Base-by-base conservation (phyloP, 306 rosid genomes). In the Cajanus cajan region DNA sequence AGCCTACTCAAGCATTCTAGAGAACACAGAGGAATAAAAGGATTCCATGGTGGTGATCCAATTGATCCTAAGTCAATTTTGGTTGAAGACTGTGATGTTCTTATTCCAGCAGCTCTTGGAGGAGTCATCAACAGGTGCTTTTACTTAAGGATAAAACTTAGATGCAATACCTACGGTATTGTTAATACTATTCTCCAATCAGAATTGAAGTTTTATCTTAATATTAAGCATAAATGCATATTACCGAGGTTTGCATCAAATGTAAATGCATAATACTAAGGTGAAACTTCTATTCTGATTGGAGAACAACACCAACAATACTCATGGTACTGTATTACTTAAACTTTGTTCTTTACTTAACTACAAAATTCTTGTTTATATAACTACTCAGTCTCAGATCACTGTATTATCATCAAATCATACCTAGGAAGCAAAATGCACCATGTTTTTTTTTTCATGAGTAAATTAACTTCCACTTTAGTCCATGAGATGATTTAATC, bases 41-140 rank as follows among this genome's bases (percentile, higher is more conserved):
- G 97, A 44, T 94, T 89, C 82, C 67, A 86, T 15, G 98, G 93
- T 11, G 96, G 83, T 4, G 92, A 94, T 82, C 25, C 87, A 40
- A 88, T 88, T 50, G 92, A 90, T 4, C 83, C 93, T 33, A 69
- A 68, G 1, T 87, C 97, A 28, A 86, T 90, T 43, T 87, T 94
- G 82, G 86, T 87, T 77, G 89, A 94, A 81, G 97, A 92, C 16
- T 92, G 93, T 41, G 98, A 90, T 82, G 89, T 94, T 80, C 92
- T 94, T 74, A 80, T 92, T 44, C 96, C 98, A 14, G 99, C 99
- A 66, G 99, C 99, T 78, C 98, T 95, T 36, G 99, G 99, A 14
- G 99, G 99, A 63, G 99, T 92, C 87, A 95, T 95, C 80, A 95
- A 93, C 82, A 93, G 88, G 96, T 91, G 36, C 41, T 82, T 85